A percentile compares a stretch with the other conserved stretches of the same genome.
These are phyloP conservation scores for Pulicaria dysenterica DNA, from an alignment of 129 eudicot species.

Conservation along the genomic window DNA sequence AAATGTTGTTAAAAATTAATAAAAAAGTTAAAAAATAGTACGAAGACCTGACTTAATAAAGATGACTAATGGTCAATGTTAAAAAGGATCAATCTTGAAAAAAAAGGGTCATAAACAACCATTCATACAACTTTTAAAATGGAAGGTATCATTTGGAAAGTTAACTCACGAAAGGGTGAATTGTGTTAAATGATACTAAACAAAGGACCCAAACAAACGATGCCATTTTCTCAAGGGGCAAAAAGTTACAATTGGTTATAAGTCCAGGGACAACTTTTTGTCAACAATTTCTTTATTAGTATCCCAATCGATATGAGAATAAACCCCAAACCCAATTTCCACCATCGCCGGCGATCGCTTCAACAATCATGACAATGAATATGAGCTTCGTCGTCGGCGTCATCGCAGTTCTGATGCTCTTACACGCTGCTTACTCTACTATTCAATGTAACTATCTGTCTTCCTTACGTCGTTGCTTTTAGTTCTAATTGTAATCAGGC, in stretches of 20 bases:
- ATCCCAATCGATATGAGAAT: background rate
- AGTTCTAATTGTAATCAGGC: background rate
- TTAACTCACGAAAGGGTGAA: no score
- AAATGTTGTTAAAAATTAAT: no score
- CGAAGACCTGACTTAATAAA: no score
- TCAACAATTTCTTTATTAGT: background rate
- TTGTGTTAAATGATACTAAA: background rate
- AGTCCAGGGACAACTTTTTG: conserved; percentile 4
- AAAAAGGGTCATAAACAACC: no score
- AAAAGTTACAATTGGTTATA: background rate
- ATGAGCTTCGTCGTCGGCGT: conserved; percentile 71
- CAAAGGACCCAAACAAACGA: background rate
- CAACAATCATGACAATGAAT: conserved; percentile 41
- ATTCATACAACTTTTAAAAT: no score
- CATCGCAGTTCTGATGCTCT: conserved; percentile 68
- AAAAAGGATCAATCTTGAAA: no score
- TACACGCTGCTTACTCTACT: conserved; percentile 90
- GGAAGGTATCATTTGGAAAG: no score
- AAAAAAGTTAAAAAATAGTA: no score
- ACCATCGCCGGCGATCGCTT: conserved; percentile 44
- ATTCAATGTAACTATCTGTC: conserved; percentile 64
- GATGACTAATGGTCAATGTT: no score
- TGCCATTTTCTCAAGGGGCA: background rate
- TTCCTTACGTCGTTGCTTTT: background rate
- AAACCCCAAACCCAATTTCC: conserved; percentile 25